A percentile compares a stretch with the other conserved stretches of the same genome.
These are phyloP conservation scores for Sonneratia caseolaris DNA, from an alignment of 345 rosid genomes.

Conservation along the genomic window DNA sequence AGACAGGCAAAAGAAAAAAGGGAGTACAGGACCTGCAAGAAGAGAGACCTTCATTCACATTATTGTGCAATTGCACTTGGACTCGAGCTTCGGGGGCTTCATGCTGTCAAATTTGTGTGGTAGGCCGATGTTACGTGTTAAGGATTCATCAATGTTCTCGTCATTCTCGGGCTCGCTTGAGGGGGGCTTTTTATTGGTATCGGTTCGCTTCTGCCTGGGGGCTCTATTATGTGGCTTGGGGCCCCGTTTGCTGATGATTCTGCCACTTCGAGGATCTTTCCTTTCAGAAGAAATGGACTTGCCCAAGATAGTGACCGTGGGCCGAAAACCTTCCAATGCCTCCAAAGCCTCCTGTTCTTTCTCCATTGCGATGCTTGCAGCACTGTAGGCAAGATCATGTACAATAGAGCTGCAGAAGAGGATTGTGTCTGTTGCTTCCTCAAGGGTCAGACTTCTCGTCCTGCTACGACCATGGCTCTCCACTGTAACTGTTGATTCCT, in stretches of 20 bases:
- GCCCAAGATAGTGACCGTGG: conserved; percentile 65
- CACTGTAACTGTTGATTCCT: conserved; percentile 60
- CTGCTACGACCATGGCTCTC: conserved; percentile 51
- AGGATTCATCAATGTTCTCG: conserved; percentile 62
- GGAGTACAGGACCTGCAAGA: not conserved
- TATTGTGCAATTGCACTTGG: conserved; percentile 95
- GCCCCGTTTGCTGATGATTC: conserved; percentile 34
- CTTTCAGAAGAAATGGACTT: conserved; percentile 38
- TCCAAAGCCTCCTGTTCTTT: conserved; percentile 23
- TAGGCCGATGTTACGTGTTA: conserved; percentile 47
- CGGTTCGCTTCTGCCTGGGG: conserved; percentile 38
- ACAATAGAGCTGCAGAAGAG: conserved; percentile 94
- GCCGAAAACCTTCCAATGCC: conserved; percentile 46
- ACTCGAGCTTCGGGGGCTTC: conserved; percentile 87
- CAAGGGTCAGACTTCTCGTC: conserved; percentile 80
- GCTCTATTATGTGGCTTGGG: conserved; percentile 41
- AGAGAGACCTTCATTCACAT: conserved; percentile 42
- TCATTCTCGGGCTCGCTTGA: conserved; percentile 58
- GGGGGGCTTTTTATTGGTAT: conserved; percentile 35
- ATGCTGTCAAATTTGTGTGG: conserved; percentile 48
- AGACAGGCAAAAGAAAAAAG: not conserved
- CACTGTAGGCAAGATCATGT: conserved; percentile 74
- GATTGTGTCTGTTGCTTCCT: conserved; percentile 89
- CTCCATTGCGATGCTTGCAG: conserved; percentile 72
- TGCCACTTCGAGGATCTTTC: conserved; percentile 35